Percentiles rank a stretch among this genome's conserved stretches.
Evolutionary conservation across 1,284 basidiomycete species (phyloP).

Genomic region (Ustilago crameri): DNA sequence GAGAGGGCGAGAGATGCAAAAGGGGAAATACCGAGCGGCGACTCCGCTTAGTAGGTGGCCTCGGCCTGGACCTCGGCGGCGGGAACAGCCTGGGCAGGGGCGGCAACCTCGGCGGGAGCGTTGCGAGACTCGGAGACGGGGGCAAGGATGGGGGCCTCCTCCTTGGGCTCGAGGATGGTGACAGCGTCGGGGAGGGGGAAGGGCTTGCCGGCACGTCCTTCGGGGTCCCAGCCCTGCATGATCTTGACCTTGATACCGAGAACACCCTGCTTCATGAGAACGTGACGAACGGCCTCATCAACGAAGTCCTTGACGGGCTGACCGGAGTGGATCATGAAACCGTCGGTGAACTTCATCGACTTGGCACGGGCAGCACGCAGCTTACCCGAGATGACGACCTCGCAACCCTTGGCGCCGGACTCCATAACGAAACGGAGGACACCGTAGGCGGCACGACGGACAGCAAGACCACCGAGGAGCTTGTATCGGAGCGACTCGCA

Average conservation of each 20-base stretch:
- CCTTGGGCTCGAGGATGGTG: slow-evolving; percentile 84
- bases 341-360: slow-evolving; percentile 99
- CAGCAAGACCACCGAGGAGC: slow-evolving; percentile 98
- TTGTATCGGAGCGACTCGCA: slow-evolving; percentile 99
- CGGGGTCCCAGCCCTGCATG: slow-evolving; percentile 95
- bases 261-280: slow-evolving; percentile 98
- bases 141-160: slow-evolving; percentile 71
- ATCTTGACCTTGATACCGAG: slow-evolving; percentile 99
- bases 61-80: slow-evolving; percentile 58
- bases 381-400: slow-evolving; percentile 99
- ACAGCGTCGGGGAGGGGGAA: slow-evolving; percentile 97
- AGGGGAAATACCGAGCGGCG: slow-evolving; percentile 9
- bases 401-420: slow-evolving; percentile 98
- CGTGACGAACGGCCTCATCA: slow-evolving; percentile 97
- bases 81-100: slow-evolving; percentile 42
- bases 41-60: slow-evolving; percentile 52
- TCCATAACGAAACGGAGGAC: slow-evolving; percentile 99
- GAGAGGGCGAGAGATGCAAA: slow-evolving; percentile 48
- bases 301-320: slow-evolving; percentile 97
- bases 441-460: slow-evolving; percentile 99
- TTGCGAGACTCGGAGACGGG: slow-evolving; percentile 66
- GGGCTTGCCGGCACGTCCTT: slow-evolving; percentile 79
- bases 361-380: slow-evolving; percentile 99
- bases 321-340: slow-evolving; percentile 99
- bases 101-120: slow-evolving; percentile 52